Conservation (phyloP, 208 protist species). For the Phytomonas francai region DNA sequence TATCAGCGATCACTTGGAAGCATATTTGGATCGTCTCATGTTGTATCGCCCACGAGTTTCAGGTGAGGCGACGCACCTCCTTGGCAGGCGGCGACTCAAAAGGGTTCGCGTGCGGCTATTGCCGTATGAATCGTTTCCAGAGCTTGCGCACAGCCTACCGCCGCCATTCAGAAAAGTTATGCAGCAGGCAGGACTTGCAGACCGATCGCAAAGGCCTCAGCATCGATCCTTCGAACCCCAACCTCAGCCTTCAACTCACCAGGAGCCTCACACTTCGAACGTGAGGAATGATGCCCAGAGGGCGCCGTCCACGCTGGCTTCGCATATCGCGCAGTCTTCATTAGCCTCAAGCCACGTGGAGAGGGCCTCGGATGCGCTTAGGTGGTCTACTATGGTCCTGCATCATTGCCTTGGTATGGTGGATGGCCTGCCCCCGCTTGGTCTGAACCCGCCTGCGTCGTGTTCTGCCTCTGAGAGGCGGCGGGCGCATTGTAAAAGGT, state of each 20-base stretch:
- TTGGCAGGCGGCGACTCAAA: slow-evolving; percentile 34
- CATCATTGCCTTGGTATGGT: slow-evolving; percentile 28
- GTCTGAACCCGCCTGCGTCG: not conserved
- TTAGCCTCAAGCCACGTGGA: slow-evolving; percentile 38
- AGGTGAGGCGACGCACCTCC: slow-evolving; percentile 34
- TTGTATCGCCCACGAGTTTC: slow-evolving; percentile 17
- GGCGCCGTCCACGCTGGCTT: slow-evolving; percentile 31
- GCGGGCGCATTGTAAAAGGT: slow-evolving; percentile 36
- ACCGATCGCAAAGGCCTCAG: slow-evolving; percentile 7
- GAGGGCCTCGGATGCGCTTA: slow-evolving; percentile 42
- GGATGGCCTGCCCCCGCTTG: slow-evolving; percentile 13
- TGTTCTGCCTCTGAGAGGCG: slow-evolving; percentile 12
- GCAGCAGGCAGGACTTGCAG: slow-evolving; percentile 23
- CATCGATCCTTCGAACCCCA: not conserved
- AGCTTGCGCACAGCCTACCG: slow-evolving; percentile 40
- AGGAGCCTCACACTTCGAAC: not conserved
- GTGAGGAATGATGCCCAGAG: not conserved
- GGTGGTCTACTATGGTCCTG: slow-evolving; percentile 52
- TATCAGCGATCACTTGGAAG: slow-evolving; percentile 21
- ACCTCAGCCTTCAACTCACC: not conserved
- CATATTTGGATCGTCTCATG: slow-evolving; percentile 17
- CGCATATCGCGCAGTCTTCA: slow-evolving; percentile 35
- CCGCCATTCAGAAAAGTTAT: slow-evolving; percentile 41
- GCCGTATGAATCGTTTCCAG: slow-evolving; percentile 71
- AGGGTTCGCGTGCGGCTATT: slow-evolving; percentile 64